Percentiles rank a stretch among this genome's conserved stretches.
Conservation (phyloP, 2,329 filamentous ascomycete genomes). For the Hymenotorrendiella dingleyae region DNA sequence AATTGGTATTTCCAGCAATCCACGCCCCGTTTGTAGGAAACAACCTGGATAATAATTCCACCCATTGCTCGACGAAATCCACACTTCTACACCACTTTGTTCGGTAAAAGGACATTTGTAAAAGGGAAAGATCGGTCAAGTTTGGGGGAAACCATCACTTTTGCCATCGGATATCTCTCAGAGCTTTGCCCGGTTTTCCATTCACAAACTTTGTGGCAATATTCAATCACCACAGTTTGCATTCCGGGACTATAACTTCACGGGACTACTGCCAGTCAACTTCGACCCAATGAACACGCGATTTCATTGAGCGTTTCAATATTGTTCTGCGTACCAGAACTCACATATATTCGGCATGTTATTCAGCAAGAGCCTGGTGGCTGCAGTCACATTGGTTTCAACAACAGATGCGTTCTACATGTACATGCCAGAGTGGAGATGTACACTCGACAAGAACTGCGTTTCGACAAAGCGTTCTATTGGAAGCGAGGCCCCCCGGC, state of each 20-base stretch:
- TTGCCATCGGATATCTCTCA: not conserved
- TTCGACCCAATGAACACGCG: not conserved
- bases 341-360: conserved; percentile 14
- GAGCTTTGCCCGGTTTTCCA: not conserved
- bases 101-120: no score
- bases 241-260: not conserved
- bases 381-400: conserved; percentile 12
- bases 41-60: not conserved
- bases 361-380: conserved; percentile 11
- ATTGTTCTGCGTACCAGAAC: not conserved
- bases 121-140: no score
- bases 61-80: no score
- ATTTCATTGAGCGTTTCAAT: not conserved
- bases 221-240: not conserved
- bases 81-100: no score
- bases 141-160: no score
- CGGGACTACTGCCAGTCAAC: not conserved
- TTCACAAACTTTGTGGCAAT: not conserved
- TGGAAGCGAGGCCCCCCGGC: conserved; percentile 1
- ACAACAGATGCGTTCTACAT: conserved; percentile 22
- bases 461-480: conserved; percentile 5
- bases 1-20: not conserved
- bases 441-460: conserved; percentile 13
- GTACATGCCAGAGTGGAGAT: conserved; percentile 23
- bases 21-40: not conserved